Evolutionary conservation across 2,329 filamentous ascomycete genomes (phyloP), one percentile per base, ranked within the genome.

Genomic region (Raffaelea deltoideospora): DNA sequence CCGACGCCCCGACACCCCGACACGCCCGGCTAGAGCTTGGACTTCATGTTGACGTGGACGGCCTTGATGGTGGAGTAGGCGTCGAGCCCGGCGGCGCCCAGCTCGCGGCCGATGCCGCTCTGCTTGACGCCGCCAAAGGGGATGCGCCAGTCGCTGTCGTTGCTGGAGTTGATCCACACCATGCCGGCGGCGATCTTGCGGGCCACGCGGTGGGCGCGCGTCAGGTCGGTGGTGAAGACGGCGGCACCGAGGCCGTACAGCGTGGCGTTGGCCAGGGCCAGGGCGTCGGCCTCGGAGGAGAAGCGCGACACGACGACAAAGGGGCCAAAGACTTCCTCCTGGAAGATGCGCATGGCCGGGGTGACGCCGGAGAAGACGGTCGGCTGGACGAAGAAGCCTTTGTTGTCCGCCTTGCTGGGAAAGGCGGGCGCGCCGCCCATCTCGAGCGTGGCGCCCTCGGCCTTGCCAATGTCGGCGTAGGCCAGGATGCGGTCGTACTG

Each of bases 401-500:
- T 43, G 13, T 22, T 26, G 10, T 22, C 20, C n/a, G 34, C 24
- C 10, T 27, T 6, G 14, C 11, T 7, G 6, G 30, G 21, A 2
- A 9, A 26, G 23, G 23, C 23, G 23, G 42, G 17, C 9, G n/a
- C 30, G 20, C 73, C 75, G 23, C 75, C 75, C 2, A 63, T 55
- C 23, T 63, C 57, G 3, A 79, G 60, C 1, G 59, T 73, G 1
- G 73, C 70, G 18, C 74, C 75, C 10, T 61, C 60, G 51, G 75
- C 73, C 18, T 72, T 73, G 33, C 60, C 49, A 40, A 79, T 21
- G 4, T 34, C 33, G 34, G 79, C 71, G 52, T 76, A 82, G 3
- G 63, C 64, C 23, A 80, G 60, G 5, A 82, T 65, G 15, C 69
- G 60, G 35, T 79, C 72, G 47, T 70, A 75, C 49, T 79, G 75